Evolutionary conservation across 2,329 filamentous ascomycete species (phyloP), one percentile per base, ranked within the genome.

Genomic region (Penicillium vulpinum): DNA sequence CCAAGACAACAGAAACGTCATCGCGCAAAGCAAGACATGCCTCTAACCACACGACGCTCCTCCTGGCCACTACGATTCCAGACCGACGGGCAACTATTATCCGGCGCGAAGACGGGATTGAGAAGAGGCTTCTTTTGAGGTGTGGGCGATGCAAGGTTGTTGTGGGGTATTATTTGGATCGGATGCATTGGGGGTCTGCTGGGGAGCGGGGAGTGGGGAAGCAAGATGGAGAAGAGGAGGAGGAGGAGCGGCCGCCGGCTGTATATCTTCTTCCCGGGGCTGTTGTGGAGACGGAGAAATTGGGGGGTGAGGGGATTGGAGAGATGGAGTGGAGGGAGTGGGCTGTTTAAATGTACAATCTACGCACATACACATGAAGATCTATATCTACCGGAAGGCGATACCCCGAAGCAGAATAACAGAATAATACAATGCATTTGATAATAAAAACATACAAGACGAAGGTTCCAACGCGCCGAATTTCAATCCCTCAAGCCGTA

Each of bases 181-280:
- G 73, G 67, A 73, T 76, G 51, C 82, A 84, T 69, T 85, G 58
- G 52, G 40, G 16, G 9, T 24, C 29, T 35, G 36, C 10, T 36
- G 26, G 38, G 13, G 44, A 22, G 22, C 16, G 51, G 57, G 29
- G 62, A 48, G 58, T n/a, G 63, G 58, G 26, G 62, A 45, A 3
- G 62, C 58, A 5, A 16, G 63, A 51, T 11, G 49, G 56, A 36
- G 62, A 56, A 5, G 49, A 43, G 62, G 66, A 57, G 51, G 49
- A 43, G 62, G 66, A 57, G 51, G 72, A 77, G 43, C 75, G 80
- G 53, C 65, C 60, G 16, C 72, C 67, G 65, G 77, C 84, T 44
- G 71, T 87, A 8, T 90, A 86, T 76, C 59, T 89, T 28, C 72
- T 89, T 15, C 84, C 84, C 0, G 85, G 81, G 13, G 83, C 82